These are phyloP conservation scores for Candida loeiensis DNA, from an alignment of 805 yeast species.

Conservation along the genomic window DNA sequence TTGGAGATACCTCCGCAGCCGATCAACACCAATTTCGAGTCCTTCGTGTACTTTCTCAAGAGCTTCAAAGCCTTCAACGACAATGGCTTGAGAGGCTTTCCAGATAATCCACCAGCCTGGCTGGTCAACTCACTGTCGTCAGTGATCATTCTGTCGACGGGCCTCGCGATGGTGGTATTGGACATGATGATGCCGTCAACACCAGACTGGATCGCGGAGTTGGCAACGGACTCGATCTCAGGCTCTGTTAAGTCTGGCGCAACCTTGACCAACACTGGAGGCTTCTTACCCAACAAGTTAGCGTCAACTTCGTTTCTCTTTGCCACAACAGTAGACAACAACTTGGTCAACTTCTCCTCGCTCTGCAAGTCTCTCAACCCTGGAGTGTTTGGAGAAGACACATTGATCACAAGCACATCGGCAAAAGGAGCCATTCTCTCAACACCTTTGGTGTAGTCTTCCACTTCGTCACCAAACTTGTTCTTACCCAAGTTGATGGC, in stretches of 20 bases:
- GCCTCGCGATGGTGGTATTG: slow-evolving; percentile 88
- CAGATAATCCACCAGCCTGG: slow-evolving; percentile 87
- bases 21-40: slow-evolving; percentile 65
- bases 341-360: slow-evolving; percentile 64
- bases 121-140: slow-evolving; percentile 35
- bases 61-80: slow-evolving; percentile 67
- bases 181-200: slow-evolving; percentile 92
- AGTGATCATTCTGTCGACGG: slow-evolving; percentile 51
- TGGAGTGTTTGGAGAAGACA: slow-evolving; percentile 95
- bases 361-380: slow-evolving; percentile 85
- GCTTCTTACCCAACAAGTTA: slow-evolving; percentile 46
- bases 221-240: slow-evolving; percentile 79
- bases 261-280: slow-evolving; percentile 84
- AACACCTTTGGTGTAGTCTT: slow-evolving; percentile 84
- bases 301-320: slow-evolving; percentile 56
- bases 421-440: slow-evolving; percentile 77
- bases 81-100: slow-evolving; percentile 82
- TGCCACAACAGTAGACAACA: slow-evolving; percentile 61
- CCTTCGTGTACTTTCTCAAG: slow-evolving; percentile 75
- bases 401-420: slow-evolving; percentile 86
- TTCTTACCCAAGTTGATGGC: slow-evolving; percentile 91
- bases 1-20: slow-evolving; percentile 94
- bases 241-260: slow-evolving; percentile 88
- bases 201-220: slow-evolving; percentile 67
- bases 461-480: slow-evolving; percentile 84